A percentile compares a stretch with the other conserved stretches of the same genome.
Conservation (phyloP, 495 filamentous ascomycete genomes). For the Friedmanniomyces simplex region DNA sequence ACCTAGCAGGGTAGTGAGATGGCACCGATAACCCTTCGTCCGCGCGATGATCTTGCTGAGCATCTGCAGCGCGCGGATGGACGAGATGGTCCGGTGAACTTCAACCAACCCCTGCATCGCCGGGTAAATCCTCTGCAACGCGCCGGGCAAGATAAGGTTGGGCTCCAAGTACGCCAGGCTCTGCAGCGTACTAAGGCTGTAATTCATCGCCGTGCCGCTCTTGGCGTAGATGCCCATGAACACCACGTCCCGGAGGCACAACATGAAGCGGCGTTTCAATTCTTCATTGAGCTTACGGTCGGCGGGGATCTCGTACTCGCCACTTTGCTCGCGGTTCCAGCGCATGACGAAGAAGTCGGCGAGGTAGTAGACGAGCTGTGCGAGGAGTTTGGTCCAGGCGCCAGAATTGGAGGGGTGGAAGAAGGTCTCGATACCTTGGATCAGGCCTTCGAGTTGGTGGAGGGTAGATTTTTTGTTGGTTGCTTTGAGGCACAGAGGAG, state of each 20-base stretch:
- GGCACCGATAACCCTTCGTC: conserved; percentile 87
- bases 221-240: conserved; percentile 99
- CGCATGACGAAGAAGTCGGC: conserved; percentile 96
- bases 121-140: conserved; percentile 91
- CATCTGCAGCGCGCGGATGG: conserved; percentile 79
- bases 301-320: conserved; percentile 73
- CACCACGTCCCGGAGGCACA: conserved; percentile 80
- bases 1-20: conserved; percentile 84
- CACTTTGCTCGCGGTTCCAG: conserved; percentile 89
- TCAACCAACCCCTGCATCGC: conserved; percentile 93
- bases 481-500: conserved; percentile 69
- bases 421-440: conserved; percentile 95
- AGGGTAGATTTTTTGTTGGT: conserved; percentile 58
- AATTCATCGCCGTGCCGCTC: conserved; percentile 79
- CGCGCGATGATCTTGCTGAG: conserved; percentile 80
- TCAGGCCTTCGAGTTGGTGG: conserved; percentile 78
- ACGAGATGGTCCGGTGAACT: conserved; percentile 92
- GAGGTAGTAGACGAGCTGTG: conserved; percentile 85
- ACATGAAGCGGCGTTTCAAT: conserved; percentile 80
- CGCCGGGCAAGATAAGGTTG: conserved; percentile 83
- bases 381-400: conserved; percentile 77
- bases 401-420: conserved; percentile 98
- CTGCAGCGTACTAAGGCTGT: conserved; percentile 81
- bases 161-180: conserved; percentile 84
- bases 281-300: conserved; percentile 69